These are phyloP conservation scores for Ceratocystis cacaofunesta DNA, from an alignment of 2,329 filamentous ascomycete species.

Conservation along the genomic window DNA sequence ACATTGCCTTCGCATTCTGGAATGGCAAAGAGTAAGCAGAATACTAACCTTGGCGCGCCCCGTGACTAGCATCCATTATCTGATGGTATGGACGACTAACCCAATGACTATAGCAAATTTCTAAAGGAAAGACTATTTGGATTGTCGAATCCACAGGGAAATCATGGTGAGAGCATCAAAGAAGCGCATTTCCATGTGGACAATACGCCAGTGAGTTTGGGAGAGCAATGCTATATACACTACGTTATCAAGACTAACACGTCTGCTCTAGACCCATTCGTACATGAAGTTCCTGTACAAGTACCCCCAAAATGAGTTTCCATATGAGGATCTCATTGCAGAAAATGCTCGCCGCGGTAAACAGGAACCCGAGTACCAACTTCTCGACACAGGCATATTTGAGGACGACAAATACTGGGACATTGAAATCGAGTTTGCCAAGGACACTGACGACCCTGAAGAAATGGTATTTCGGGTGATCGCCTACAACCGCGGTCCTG, in stretches of 20 bases:
- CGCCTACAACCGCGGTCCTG: constrained; percentile 86
- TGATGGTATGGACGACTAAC: not conserved
- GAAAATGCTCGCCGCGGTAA: constrained; percentile 68
- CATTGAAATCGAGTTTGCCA: constrained; percentile 90
- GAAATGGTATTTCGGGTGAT: constrained; percentile 89
- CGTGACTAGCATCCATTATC: not conserved
- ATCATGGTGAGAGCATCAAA: constrained; percentile 94
- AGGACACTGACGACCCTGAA: constrained; percentile 81
- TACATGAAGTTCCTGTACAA: constrained; percentile 99
- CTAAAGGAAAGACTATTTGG: constrained; percentile 92
- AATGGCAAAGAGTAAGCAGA: constrained; percentile 72
- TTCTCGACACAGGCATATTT: constrained; percentile 78
- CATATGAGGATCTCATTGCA: constrained; percentile 73
- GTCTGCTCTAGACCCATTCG: constrained; percentile 43
- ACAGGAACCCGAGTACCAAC: constrained; percentile 75
- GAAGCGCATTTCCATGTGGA: constrained; percentile 94
- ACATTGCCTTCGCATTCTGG: constrained; percentile 94
- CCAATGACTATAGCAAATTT: constrained; percentile 49
- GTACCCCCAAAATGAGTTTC: constrained; percentile 82
- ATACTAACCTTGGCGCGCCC: too few species aligned
- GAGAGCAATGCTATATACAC: not conserved
- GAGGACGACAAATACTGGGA: constrained; percentile 90
- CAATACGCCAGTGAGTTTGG: constrained; percentile 53
- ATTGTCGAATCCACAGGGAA: constrained; percentile 88
- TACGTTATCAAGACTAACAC: not conserved